phyloP scores from a whole-genome alignment of 2,329 filamentous ascomycete genomes.

The Penicillium digitatum region DNA sequence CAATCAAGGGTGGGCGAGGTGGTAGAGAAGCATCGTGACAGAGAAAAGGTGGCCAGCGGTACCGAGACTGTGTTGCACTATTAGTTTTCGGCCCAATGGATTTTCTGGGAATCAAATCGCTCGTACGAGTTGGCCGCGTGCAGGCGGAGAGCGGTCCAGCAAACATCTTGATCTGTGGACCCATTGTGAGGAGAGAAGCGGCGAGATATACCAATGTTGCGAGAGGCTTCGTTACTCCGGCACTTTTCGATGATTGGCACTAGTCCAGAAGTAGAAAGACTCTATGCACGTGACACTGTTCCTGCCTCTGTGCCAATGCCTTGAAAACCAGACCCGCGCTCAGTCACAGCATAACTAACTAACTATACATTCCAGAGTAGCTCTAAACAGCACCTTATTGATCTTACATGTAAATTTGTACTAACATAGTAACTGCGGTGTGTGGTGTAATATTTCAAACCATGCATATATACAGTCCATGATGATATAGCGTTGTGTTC shows the following conservation, averaged over 20 bases:
- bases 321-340: background rate
- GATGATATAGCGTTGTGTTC: too few relatives aligned
- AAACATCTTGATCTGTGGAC: conserved; percentile 35
- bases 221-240: conserved; percentile 12
- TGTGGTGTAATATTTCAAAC: background rate
- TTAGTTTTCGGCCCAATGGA: conserved; percentile 20
- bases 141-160: conserved; percentile 35
- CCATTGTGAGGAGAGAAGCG: conserved; percentile 28
- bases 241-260: conserved; percentile 23
- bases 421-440: background rate
- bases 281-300: background rate
- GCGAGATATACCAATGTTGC: conserved; percentile 9
- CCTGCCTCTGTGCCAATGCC: background rate
- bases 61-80: conserved; percentile 25
- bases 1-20: conserved; percentile 63
- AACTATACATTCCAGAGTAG: background rate
- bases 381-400: background rate
- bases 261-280: conserved; percentile 7
- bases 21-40: conserved; percentile 67
- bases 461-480: background rate
- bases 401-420: too few relatives aligned
- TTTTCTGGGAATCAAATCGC: background rate
- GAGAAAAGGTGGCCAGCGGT: conserved; percentile 33
- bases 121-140: conserved; percentile 35
- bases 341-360: background rate